These are phyloP conservation scores for Termitomyces sp. DNA, from an alignment of 768 basidiomycete species.

Conservation along the genomic window DNA sequence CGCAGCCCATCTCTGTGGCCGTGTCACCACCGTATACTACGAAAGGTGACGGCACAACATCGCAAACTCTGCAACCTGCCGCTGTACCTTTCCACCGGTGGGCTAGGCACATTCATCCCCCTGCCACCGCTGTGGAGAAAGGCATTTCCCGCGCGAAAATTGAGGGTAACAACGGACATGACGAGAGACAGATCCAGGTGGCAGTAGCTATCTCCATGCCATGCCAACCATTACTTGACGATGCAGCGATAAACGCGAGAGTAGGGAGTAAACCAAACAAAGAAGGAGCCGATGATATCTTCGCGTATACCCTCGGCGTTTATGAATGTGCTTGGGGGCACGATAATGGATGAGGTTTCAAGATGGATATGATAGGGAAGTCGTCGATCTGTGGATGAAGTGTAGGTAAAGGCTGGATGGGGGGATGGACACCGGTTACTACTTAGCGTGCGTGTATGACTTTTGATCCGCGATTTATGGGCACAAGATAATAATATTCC, in stretches of 20 bases:
- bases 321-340: slow-evolving; percentile 30
- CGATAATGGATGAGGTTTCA: slow-evolving; percentile 13
- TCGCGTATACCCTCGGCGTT: slow-evolving; percentile 33
- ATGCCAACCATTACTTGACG: slow-evolving; percentile 5
- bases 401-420: not conserved
- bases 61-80: not conserved
- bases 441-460: not conserved
- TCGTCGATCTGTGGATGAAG: not conserved
- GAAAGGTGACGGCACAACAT: not conserved
- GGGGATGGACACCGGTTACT: not conserved
- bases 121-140: not conserved
- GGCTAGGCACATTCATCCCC: slow-evolving; percentile 3
- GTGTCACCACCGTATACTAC: slow-evolving; percentile 1
- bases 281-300: slow-evolving; percentile 12
- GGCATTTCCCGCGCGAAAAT: not conserved
- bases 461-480: not conserved
- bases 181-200: slow-evolving; percentile 12
- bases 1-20: slow-evolving; percentile 18
- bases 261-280: slow-evolving; percentile 6
- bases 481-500: not conserved
- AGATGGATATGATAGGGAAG: not conserved
- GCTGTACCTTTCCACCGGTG: slow-evolving; percentile 3
- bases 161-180: not conserved
- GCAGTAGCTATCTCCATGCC: slow-evolving; percentile 19
- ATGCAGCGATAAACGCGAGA: not conserved